A percentile compares a stretch with the other conserved stretches of the same genome.
These are phyloP conservation scores for Dalechampia spathulata DNA, from an alignment of 441 rosid species.

Conservation along the genomic window DNA sequence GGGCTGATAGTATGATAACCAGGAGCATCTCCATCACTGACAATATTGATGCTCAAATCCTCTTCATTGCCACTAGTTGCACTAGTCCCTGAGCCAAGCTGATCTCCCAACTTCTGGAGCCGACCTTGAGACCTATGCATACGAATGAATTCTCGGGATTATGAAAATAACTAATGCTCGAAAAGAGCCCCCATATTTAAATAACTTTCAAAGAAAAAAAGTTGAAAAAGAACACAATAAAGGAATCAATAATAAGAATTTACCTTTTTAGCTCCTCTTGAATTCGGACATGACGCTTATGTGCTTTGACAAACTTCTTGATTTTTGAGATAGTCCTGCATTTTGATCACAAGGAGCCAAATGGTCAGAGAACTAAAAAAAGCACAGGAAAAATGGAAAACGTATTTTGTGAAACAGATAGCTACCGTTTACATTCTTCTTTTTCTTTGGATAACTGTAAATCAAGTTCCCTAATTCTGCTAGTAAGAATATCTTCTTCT, in stretches of 20 bases:
- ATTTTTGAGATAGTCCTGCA: conserved; percentile 64
- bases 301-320: conserved; percentile 69
- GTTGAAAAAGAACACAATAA: not conserved
- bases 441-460: conserved; percentile 61
- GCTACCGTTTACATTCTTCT: conserved; percentile 70
- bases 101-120: conserved; percentile 60
- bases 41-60: conserved; percentile 51
- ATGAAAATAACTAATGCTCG: conserved; percentile 10
- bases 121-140: conserved; percentile 66
- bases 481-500: conserved; percentile 61
- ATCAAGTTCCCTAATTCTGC: conserved; percentile 64
- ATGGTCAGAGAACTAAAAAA: not conserved
- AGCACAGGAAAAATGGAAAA: not conserved
- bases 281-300: conserved; percentile 44
- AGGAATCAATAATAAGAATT: conserved; percentile 9
- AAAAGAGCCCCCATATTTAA: not conserved
- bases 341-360: conserved; percentile 15
- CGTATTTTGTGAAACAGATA: not conserved
- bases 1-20: conserved; percentile 28
- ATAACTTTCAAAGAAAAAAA: not conserved
- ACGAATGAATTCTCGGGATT: conserved; percentile 14
- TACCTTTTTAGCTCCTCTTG: conserved; percentile 82
- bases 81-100: conserved; percentile 44
- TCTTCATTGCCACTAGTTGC: conserved; percentile 45
- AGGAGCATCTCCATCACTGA: conserved; percentile 59